A percentile compares a stretch with the other conserved stretches of the same genome.
Evolutionary conservation across 441 rosid species (phyloP).

Genomic region (Adansonia madagascariensis): DNA sequence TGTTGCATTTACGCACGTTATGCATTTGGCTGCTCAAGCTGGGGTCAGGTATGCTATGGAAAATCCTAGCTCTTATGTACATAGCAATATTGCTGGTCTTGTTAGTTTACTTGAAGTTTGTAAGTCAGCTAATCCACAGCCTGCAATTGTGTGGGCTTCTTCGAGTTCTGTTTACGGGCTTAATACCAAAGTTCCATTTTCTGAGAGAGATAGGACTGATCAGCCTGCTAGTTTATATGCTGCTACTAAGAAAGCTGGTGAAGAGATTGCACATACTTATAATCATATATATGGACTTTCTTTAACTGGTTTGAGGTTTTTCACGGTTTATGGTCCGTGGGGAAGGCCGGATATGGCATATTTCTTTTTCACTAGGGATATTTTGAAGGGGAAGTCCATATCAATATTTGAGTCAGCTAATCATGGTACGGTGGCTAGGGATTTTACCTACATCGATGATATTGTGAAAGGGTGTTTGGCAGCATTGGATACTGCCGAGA

Average conservation of each 20-base stretch:
- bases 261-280: constrained; percentile 95
- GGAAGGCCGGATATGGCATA: constrained; percentile 99
- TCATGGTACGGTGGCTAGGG: constrained; percentile 90
- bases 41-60: constrained; percentile 99
- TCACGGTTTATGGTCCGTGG: constrained; percentile 99
- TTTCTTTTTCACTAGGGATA: constrained; percentile 92
- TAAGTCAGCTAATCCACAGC: constrained; percentile 83
- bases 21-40: constrained; percentile 99
- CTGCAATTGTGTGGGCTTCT: constrained; percentile 95
- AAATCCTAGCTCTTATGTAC: constrained; percentile 88
- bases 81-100: constrained; percentile 92
- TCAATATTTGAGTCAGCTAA: constrained; percentile 74
- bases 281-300: constrained; percentile 96
- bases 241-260: constrained; percentile 97
- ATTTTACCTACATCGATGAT: constrained; percentile 95
- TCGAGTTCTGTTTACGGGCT: constrained; percentile 97
- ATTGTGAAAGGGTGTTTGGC: constrained; percentile 93
- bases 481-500: constrained; percentile 86
- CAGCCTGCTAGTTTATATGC: constrained; percentile 98
- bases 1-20: constrained; percentile 85
- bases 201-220: constrained; percentile 90
- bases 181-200: constrained; percentile 90
- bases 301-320: constrained; percentile 87
- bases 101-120: constrained; percentile 90
- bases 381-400: constrained; percentile 79